Base-by-base conservation (phyloP, 1,284 basidiomycete species). In the Exobasidium rhododendri region DNA sequence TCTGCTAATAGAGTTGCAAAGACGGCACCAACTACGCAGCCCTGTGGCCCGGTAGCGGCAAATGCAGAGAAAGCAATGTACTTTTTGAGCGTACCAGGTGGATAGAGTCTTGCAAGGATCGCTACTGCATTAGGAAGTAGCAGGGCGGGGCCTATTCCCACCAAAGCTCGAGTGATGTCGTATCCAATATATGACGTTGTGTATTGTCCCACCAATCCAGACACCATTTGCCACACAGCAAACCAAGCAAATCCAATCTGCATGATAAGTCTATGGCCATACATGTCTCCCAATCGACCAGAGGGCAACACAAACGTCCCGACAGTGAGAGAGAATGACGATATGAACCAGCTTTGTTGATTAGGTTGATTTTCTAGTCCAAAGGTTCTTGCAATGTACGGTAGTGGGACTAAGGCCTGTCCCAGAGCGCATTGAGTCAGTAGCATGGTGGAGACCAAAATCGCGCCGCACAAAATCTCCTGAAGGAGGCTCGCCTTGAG, bases 241-340 rank as follows among this genome's bases (percentile, higher is more conserved):
- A 68, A 59, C 28, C 66, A 61, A 29, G 44, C 31, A 46, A 61
- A 75, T 45, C 73, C 73, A 29, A 69, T n/a, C 13, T 71, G 45
- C 30, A 74, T 53, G 46, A 68, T 26, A 35, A 56, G 30, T 46
- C 68, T 70, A 59, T 71, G 69, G 14, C 71, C 71, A 20, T 66
- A 44, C 13, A 74, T 45, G 47, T 74, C 72, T 22, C 73, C 73
- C 13, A 70, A 49, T 4, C 67, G 60, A 22, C 73, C 73, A 4
- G 67, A 61, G n/a, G 70, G 67, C 0, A 75, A 63, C 7, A 75
- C 70, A 51, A 74, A 67, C 17, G 72, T 72, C 46, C 73, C 73
- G 45, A 68, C 66, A 3, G 70, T 72, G 30, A 75, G 61, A 6
- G 65, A 66, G 51, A 68, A 75, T 13, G 65, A 56, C 3, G 73